These are phyloP conservation scores for Berkeleyomyces rouxiae DNA, from an alignment of 2,329 filamentous ascomycete genomes.

Conservation along the genomic window DNA sequence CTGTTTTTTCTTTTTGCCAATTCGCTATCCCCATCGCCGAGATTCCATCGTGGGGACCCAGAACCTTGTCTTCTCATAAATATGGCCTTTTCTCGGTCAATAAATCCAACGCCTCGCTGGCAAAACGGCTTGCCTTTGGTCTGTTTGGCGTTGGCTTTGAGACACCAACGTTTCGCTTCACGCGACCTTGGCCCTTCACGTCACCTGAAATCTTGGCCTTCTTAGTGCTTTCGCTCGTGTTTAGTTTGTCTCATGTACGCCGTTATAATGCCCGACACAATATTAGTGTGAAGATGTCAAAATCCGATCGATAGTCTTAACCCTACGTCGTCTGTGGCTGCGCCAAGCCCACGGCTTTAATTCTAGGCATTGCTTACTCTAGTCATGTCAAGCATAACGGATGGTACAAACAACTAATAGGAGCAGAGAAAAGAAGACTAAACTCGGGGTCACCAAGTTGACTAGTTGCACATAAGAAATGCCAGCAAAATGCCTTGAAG, in stretches of 20 bases:
- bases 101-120: background rate
- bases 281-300: background rate
- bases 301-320: background rate
- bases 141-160: background rate
- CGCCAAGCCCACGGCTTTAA: background rate
- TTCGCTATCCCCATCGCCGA: background rate
- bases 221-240: background rate
- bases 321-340: background rate
- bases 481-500: background rate
- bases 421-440: background rate
- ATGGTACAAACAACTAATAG: background rate
- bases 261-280: background rate
- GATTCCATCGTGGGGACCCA: background rate
- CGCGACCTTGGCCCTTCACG: background rate
- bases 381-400: background rate
- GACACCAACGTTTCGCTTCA: background rate
- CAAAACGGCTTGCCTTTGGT: background rate
- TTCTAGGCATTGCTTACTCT: background rate
- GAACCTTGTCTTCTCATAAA: background rate
- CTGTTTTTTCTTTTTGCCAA: background rate
- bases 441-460: background rate
- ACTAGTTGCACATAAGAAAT: background rate
- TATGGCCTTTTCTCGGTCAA: conserved; percentile 1
- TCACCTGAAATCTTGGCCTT: background rate
- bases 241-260: background rate